These are phyloP conservation scores for Kwoniella shandongensis DNA, from an alignment of 768 basidiomycete genomes.

Conservation along the genomic window DNA sequence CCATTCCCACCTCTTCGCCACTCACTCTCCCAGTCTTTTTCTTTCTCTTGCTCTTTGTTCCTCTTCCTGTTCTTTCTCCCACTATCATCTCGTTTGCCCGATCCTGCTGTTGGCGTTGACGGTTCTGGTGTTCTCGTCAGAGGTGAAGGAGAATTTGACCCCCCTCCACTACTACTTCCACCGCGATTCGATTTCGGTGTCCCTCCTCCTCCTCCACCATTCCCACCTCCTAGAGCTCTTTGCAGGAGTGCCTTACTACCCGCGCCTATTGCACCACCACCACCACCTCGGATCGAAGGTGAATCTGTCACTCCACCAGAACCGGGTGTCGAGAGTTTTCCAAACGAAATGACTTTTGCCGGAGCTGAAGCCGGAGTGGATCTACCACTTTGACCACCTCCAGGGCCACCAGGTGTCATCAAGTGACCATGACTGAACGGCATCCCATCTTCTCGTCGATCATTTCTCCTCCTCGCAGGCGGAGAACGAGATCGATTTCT, in stretches of 20 bases:
- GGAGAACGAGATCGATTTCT: constrained; percentile 7
- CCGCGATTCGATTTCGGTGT: not conserved
- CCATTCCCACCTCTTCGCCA: constrained; percentile 38
- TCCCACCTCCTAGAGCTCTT: constrained; percentile 5
- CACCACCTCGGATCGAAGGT: not conserved
- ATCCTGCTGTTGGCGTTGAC: not conserved
- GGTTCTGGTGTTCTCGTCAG: no score
- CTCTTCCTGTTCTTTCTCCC: constrained; percentile 1
- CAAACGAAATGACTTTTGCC: constrained; percentile 29
- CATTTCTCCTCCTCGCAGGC: constrained; percentile 1
- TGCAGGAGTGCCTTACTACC: constrained; percentile 7
- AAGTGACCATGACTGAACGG: constrained; percentile 33
- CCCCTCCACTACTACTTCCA: no score
- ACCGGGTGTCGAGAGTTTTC: constrained; percentile 20
- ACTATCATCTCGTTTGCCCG: not conserved
- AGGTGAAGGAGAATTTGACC: no score
- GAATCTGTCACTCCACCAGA: constrained; percentile 1
- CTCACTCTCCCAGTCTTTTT: constrained; percentile 37
- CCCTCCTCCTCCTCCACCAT: not conserved
- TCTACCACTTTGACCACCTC: no score
- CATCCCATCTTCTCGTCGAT: not conserved
- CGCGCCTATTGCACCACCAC: constrained; percentile 1
- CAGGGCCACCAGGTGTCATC: constrained; percentile 21
- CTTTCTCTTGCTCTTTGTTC: constrained; percentile 18
- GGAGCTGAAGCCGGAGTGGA: constrained; percentile 23